A percentile compares a stretch with the other conserved stretches of the same genome.
phyloP scores from a whole-genome alignment of 352 stramenopile species.

The Phytopythium ostracodes region DNA sequence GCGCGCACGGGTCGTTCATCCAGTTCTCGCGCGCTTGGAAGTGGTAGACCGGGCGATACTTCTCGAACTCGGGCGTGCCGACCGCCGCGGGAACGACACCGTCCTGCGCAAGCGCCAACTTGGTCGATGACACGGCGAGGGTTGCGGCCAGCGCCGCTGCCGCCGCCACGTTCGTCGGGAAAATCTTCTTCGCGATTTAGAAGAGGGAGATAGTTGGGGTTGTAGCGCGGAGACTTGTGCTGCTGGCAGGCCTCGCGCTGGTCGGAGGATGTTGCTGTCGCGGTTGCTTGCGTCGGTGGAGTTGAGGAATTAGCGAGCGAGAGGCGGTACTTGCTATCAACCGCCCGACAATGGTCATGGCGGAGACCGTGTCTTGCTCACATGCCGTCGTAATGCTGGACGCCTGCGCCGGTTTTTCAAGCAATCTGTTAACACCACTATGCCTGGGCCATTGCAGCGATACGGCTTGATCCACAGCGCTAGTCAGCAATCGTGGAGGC shows the following conservation, averaged over 20 bases:
- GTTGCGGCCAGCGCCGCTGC: constrained; percentile 4
- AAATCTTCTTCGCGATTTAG: constrained; percentile 7
- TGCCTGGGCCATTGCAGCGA: too few species aligned
- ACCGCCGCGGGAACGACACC: constrained; percentile 23
- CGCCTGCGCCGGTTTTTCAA: constrained; percentile 5
- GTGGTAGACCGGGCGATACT: constrained; percentile 61
- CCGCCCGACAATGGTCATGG: background rate
- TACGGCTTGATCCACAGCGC: too few species aligned
- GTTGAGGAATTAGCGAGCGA: constrained; percentile 2
- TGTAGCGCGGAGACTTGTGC: background rate
- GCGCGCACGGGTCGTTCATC: constrained; percentile 82
- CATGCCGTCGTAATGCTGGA: background rate
- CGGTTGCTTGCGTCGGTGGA: background rate
- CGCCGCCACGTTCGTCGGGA: constrained; percentile 6
- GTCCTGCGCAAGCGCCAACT: constrained; percentile 3
- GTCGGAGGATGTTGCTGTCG: background rate
- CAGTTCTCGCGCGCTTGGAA: constrained; percentile 63
- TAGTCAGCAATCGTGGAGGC: too few species aligned
- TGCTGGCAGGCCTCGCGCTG: background rate
- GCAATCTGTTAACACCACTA: background rate
- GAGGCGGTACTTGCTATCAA: background rate
- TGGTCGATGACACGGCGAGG: constrained; percentile 1
- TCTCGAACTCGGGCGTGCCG: constrained; percentile 37
- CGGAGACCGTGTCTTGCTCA: background rate
- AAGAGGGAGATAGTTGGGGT: background rate